Evolutionary conservation across 495 filamentous ascomycete species (phyloP).

Genomic region (Penicillium simplicissimum): DNA sequence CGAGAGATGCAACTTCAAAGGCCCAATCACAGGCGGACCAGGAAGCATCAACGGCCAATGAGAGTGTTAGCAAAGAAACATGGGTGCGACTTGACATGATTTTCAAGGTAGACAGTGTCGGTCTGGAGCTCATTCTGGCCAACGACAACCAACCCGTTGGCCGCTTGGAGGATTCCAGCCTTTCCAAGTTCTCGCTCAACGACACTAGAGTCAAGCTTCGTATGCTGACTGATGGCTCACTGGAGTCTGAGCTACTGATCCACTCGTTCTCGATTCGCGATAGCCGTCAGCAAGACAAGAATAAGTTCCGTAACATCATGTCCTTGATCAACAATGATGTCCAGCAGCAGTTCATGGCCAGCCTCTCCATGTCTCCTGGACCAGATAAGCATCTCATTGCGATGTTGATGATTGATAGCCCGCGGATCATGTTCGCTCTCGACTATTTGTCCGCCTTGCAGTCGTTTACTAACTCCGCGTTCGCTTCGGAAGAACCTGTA

Average conservation of each 20-base stretch:
- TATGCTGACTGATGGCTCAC: slow-evolving; percentile 89
- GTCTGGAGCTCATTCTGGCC: slow-evolving; percentile 82
- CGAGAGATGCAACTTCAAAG: slow-evolving; percentile 36
- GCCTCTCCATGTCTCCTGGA: slow-evolving; percentile 87
- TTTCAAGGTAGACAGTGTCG: slow-evolving; percentile 84
- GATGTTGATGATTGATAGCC: slow-evolving; percentile 93
- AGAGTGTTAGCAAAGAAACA: slow-evolving; percentile 60
- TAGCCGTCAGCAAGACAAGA: slow-evolving; percentile 78
- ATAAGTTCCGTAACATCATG: slow-evolving; percentile 98
- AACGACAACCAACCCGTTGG: slow-evolving; percentile 73
- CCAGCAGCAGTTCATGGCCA: slow-evolving; percentile 96
- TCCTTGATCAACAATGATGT: slow-evolving; percentile 90
- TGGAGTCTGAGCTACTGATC: slow-evolving; percentile 92
- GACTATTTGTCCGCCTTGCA: slow-evolving; percentile 93
- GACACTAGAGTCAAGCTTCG: slow-evolving; percentile 87
- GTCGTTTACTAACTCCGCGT: slow-evolving; percentile 69
- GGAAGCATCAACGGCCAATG: slow-evolving; percentile 52
- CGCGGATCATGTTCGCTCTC: slow-evolving; percentile 88
- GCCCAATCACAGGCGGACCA: slow-evolving; percentile 52
- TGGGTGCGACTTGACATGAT: slow-evolving; percentile 95
- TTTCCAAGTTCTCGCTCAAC: slow-evolving; percentile 92
- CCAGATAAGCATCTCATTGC: slow-evolving; percentile 81
- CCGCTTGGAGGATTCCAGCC: slow-evolving; percentile 73
- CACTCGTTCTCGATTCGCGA: slow-evolving; percentile 94
- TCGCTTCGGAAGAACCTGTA: slow-evolving; percentile 57